Conservation (phyloP, 768 basidiomycete genomes). For the Gymnopilus junonius region DNA sequence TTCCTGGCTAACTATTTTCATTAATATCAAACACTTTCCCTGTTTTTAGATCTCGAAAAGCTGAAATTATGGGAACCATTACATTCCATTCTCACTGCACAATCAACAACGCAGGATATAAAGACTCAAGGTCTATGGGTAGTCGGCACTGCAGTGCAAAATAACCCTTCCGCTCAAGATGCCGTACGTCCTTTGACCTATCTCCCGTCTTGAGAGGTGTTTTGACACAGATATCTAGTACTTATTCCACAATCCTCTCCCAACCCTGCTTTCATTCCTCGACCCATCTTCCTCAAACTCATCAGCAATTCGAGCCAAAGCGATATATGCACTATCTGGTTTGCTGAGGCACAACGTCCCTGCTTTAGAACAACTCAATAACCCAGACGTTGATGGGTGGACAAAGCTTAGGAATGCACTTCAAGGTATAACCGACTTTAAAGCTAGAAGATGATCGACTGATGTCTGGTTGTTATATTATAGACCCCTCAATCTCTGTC, state of each 20-base stretch:
- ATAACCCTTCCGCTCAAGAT: conserved; percentile 84
- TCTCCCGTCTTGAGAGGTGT: background rate
- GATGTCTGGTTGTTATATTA: background rate
- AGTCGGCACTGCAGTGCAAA: conserved; percentile 87
- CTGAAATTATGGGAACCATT: conserved; percentile 82
- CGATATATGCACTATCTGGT: conserved; percentile 81
- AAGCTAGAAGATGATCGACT: background rate
- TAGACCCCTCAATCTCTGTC: conserved; percentile 79
- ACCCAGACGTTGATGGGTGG: conserved; percentile 64
- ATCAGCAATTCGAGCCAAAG: conserved; percentile 70
- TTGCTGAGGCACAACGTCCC: conserved; percentile 76
- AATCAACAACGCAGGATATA: conserved; percentile 60
- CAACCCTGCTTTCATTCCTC: conserved; percentile 65
- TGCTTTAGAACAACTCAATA: conserved; percentile 60
- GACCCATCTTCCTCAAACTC: conserved; percentile 52
- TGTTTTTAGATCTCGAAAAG: conserved; percentile 67
- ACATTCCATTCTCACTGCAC: conserved; percentile 60
- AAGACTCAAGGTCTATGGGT: conserved; percentile 81
- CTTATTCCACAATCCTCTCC: conserved; percentile 66
- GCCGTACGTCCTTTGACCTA: conserved; percentile 51
- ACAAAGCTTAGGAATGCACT: conserved; percentile 57
- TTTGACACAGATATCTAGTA: conserved; percentile 45
- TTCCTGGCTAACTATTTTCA: background rate
- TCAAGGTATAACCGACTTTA: conserved; percentile 46
- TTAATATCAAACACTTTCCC: background rate